Evolutionary conservation across 352 stramenopile species (phyloP).

Genomic region (Globisporangium radiosum): DNA sequence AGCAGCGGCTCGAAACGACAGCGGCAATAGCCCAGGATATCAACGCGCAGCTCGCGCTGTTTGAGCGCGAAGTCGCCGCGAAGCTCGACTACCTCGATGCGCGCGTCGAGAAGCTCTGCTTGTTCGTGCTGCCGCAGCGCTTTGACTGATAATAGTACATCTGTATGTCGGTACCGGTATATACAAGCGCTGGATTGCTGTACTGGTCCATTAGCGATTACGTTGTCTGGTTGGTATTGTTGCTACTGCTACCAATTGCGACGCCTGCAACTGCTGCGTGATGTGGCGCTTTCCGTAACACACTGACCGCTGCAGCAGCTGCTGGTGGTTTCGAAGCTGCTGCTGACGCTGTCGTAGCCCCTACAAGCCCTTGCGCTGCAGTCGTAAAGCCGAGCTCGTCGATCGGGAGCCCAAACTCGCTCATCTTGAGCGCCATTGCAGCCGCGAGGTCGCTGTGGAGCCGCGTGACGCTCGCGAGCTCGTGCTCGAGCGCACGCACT

Average conservation of each 20-base stretch:
- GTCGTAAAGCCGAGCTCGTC: slow-evolving; percentile 84
- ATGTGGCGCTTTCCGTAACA: slow-evolving; percentile 9
- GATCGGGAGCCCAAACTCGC: slow-evolving; percentile 85
- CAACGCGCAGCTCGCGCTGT: slow-evolving; percentile 36
- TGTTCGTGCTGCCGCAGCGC: slow-evolving; percentile 26
- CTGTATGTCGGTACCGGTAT: too few relatives aligned
- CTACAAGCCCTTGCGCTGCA: slow-evolving; percentile 18
- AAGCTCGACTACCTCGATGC: slow-evolving; percentile 65
- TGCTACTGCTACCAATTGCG: background rate
- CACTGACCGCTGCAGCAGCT: slow-evolving; percentile 3
- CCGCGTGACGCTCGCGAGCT: slow-evolving; percentile 62
- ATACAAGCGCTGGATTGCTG: too few relatives aligned
- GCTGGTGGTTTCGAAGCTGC: background rate
- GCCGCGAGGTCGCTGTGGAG: slow-evolving; percentile 80
- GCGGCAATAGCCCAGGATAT: slow-evolving; percentile 31
- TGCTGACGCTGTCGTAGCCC: background rate
- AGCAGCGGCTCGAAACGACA: slow-evolving; percentile 16
- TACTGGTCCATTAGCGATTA: too few relatives aligned
- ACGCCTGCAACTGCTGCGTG: background rate
- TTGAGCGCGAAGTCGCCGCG: slow-evolving; percentile 39
- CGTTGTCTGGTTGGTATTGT: slow-evolving; percentile 4
- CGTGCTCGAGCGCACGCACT: slow-evolving; percentile 76
- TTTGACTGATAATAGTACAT: slow-evolving; percentile 6
- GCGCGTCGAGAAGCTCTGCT: slow-evolving; percentile 55
- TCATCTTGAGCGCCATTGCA: slow-evolving; percentile 83